A percentile compares a stretch with the other conserved stretches of the same genome.
Evolutionary conservation across 2,329 filamentous ascomycete species (phyloP).

Genomic region (Fusarium sp.): DNA sequence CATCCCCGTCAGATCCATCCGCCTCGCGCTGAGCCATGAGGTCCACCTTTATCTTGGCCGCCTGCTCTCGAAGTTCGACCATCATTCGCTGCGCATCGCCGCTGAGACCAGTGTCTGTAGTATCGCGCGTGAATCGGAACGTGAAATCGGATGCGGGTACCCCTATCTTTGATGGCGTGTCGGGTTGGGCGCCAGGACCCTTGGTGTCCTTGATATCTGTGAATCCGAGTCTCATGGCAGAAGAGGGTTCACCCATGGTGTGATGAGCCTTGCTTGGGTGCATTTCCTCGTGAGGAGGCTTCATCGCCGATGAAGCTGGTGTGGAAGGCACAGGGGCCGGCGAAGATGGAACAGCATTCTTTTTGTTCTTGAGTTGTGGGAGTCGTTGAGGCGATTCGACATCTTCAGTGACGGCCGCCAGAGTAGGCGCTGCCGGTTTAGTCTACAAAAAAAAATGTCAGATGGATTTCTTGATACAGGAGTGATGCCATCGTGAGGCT

Average conservation of each 20-base stretch:
- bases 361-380: slow-evolving; percentile 44
- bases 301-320: slow-evolving; percentile 74
- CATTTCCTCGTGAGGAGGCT: slow-evolving; percentile 85
- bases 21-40: slow-evolving; percentile 72
- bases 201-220: slow-evolving; percentile 72
- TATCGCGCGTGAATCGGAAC: slow-evolving; percentile 73
- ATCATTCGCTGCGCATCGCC: slow-evolving; percentile 70
- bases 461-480: slow-evolving; percentile 18
- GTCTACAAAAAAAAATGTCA: slow-evolving; percentile 38
- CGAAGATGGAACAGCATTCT: slow-evolving; percentile 52
- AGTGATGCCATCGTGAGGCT: slow-evolving; percentile 31
- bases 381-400: slow-evolving; percentile 53
- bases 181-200: slow-evolving; percentile 55
- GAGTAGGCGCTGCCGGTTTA: slow-evolving; percentile 49
- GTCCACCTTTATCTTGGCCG: slow-evolving; percentile 75
- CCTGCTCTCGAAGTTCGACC: slow-evolving; percentile 77
- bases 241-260: slow-evolving; percentile 81
- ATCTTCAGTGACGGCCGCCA: slow-evolving; percentile 59
- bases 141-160: slow-evolving; percentile 71
- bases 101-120: slow-evolving; percentile 65
- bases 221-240: slow-evolving; percentile 85
- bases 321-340: slow-evolving; percentile 59
- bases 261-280: slow-evolving; percentile 86
- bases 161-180: slow-evolving; percentile 72
- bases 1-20: slow-evolving; percentile 59